Percentiles rank a stretch among this genome's conserved stretches.
These are phyloP conservation scores for Tagetes erecta DNA, from an alignment of 129 eudicot species.

Conservation along the genomic window DNA sequence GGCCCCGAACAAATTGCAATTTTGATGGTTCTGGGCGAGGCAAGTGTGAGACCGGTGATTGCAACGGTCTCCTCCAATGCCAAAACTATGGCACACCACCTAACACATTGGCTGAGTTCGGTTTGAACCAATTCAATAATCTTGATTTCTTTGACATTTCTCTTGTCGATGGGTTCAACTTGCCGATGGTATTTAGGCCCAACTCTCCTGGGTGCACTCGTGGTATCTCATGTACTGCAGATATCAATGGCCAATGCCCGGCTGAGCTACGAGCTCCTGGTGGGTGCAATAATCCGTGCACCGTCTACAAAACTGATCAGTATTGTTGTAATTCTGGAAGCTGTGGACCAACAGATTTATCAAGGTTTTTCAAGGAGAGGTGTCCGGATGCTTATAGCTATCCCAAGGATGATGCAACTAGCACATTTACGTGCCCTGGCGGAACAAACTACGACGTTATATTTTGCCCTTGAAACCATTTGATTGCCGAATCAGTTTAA, in stretches of 20 bases:
- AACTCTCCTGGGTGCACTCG: constrained; percentile 26
- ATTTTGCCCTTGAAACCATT: constrained; percentile 38
- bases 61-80: constrained; percentile 39
- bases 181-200: constrained; percentile 48
- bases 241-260: constrained; percentile 47
- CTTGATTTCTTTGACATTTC: constrained; percentile 48
- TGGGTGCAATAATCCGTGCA: constrained; percentile 60
- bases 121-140: constrained; percentile 33
- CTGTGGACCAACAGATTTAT: constrained; percentile 43
- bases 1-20: constrained; percentile 41
- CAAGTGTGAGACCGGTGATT: constrained; percentile 46
- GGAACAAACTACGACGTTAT: constrained; percentile 56
- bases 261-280: constrained; percentile 35
- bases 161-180: constrained; percentile 51
- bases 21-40: constrained; percentile 31
- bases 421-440: constrained; percentile 50
- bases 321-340: constrained; percentile 45
- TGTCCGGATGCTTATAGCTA: constrained; percentile 55
- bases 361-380: constrained; percentile 44
- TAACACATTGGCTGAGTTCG: constrained; percentile 44
- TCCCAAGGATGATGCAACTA: constrained; percentile 42
- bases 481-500: not conserved
- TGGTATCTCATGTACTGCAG: constrained; percentile 34
- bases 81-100: constrained; percentile 39
- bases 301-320: constrained; percentile 40